Evolutionary conservation across 345 rosid species (phyloP), one percentile per base, ranked within the genome.

Genomic region (Adansonia digitata): DNA sequence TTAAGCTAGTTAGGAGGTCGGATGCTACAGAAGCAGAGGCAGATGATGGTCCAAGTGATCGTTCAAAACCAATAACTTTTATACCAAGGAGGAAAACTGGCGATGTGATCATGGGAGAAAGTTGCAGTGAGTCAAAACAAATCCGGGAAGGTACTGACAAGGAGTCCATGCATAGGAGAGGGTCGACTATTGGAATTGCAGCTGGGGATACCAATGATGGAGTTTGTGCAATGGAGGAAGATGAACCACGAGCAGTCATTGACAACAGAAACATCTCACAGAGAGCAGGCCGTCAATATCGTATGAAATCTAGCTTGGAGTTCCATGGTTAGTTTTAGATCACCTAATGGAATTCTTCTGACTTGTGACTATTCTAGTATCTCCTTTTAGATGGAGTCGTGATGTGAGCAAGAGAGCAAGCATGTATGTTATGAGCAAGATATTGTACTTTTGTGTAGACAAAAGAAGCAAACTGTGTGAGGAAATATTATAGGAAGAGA

Each of bases 181-280:
- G 81, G 53, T 14, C 82, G 31, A 71, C 66, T 5, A 46, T 82
- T 53, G 79, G 84, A 55, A 85, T 91, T 77, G 84, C 88, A 24
- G 84, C 83, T 0, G 80, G 70, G 27, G 88, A 80, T 76, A 72
- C 79, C 18, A 75, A 80, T 59, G 89, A 55, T 57, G 90, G 77
- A 34, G 75, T 70, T 72, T 82, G 81, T 75, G 86, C 88, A 24
- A 87, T 90, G 94, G 93, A 88, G 52, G 97, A 92, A 85, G 97
- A 90, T 77, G 85, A 86, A 72, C 80, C 81, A 4, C 90, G 85
- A 73, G 57, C 79, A 62, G 73, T 22, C n/a, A 29, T 60, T 43
- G 75, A 59, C 55, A 78, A 66, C 49, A 75, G 65, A 66, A 57
- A 26, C 42, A 18, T 40, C 55, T 70, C 77, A 15, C 71, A 67